Base-by-base conservation (phyloP, 2,329 filamentous ascomycete genomes). In the Hymenotorrendiella dingleyae region DNA sequence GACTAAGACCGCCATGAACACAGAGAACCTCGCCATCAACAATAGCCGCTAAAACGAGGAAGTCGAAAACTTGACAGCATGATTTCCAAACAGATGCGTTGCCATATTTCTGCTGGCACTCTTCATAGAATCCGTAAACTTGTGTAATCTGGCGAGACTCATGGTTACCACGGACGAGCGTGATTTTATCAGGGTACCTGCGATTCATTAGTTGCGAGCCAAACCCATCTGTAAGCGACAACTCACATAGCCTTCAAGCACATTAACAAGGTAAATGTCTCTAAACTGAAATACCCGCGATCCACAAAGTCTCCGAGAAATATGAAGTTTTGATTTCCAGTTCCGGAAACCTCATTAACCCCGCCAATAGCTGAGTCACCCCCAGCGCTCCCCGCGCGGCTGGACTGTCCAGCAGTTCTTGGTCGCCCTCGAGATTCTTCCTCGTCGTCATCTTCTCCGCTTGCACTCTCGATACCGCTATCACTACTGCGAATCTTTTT, bases 1-100 rank as follows among this genome's bases (percentile, higher is more conserved):
- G 82, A 43, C 79, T 84, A 45, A 87, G 62, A 34, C 82, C 82
- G 48, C 82, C 82, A 56, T 86, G 82, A 20, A 86, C 77, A 62
- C 82, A 86, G 50, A 86, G 73, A 40, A 86, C 80, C 59, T 83
- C 80, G 57, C 82, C 82, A 57, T 86, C 82, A 52, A 86, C 83
- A 55, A 86, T 77, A 40, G 82, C 82, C 42, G 82, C 83, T 45
- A 86, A 72, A 14, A 83, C 82, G 51, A 87, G 77, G 61, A 85
- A 87, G 62, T 87, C 83, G 58, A 87, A 87, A 32, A 87, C 80
- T 62, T 86, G 82, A 55, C 82, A 86, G 63, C 84, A 86, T 39
- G 81, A 82, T 64, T 86, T 86, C 83, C 83, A 87, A 41, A 87
- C 83, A 23, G 80, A 84, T 6, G 83, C 82, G 62, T 86, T 86